These are phyloP conservation scores for Aquilaria yunnanensis DNA, from an alignment of 345 rosid genomes.

Conservation along the genomic window DNA sequence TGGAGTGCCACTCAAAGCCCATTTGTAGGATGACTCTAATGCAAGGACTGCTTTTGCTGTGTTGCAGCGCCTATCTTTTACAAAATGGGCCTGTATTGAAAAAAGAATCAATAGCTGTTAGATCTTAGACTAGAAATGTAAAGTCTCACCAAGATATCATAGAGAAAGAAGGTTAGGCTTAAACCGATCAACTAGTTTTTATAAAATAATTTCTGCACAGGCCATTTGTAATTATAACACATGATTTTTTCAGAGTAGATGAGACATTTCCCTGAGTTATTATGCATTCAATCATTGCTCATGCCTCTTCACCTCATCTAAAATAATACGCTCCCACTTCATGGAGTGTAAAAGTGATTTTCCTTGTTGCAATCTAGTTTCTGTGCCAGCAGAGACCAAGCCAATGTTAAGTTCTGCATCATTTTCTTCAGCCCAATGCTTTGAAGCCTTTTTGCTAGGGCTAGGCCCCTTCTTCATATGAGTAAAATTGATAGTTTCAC, in stretches of 20 bases:
- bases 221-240: too few species aligned
- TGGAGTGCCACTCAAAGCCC: constrained; percentile 99
- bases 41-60: constrained; percentile 92
- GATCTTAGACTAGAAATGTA: neutral
- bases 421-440: constrained; percentile 16
- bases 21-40: constrained; percentile 70
- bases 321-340: constrained; percentile 78
- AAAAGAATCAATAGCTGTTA: constrained; percentile 1
- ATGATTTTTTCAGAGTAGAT: too few species aligned
- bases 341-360: constrained; percentile 71
- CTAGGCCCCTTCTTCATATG: constrained; percentile 15
- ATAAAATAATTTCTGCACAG: too few species aligned
- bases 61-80: constrained; percentile 86
- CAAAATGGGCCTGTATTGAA: constrained; percentile 62
- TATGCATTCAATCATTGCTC: neutral
- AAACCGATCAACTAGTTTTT: too few species aligned
- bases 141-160: too few species aligned
- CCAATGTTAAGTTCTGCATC: constrained; percentile 7
- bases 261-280: neutral
- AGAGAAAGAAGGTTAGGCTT: too few species aligned
- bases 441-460: constrained; percentile 19
- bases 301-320: constrained; percentile 72
- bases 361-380: constrained; percentile 20
- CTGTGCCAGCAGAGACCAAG: constrained; percentile 10
- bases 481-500: constrained; percentile 18